phyloP scores from a whole-genome alignment of 148 eudicot genomes.

The Heliamphora exappendiculata region DNA sequence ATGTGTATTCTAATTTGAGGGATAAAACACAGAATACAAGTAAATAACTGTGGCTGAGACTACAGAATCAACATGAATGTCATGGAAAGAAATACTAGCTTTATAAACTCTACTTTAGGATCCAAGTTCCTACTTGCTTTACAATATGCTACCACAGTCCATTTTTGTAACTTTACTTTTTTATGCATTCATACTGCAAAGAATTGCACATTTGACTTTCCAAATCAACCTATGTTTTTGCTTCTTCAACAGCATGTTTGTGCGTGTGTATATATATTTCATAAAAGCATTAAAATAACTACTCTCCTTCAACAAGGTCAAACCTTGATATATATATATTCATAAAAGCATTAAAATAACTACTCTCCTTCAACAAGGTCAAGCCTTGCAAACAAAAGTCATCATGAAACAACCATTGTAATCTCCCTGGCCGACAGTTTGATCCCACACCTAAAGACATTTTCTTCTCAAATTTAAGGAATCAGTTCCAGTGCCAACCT shows the following conservation, averaged over 20 bases:
- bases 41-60: not conserved
- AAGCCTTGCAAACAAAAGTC: too few species aligned
- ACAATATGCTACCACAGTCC: too few species aligned
- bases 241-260: not conserved
- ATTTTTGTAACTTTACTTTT: too few species aligned
- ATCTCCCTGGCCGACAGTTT: constrained; percentile 11
- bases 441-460: constrained; percentile 15
- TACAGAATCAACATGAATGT: not conserved
- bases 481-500: constrained; percentile 19
- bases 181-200: not conserved
- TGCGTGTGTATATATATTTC: not conserved
- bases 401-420: too few species aligned
- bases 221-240: not conserved
- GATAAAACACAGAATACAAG: not conserved
- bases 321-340: not conserved
- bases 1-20: not conserved
- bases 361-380: too few species aligned
- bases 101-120: too few species aligned
- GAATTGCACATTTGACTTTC: not conserved
- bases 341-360: not conserved
- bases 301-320: too few species aligned
- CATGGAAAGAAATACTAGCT: not conserved
- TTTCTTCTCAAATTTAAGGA: not conserved
- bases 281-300: not conserved
- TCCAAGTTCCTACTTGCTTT: too few species aligned